These are phyloP conservation scores for Pythium plurisporium DNA, from an alignment of 352 stramenopile genomes.

Conservation along the genomic window DNA sequence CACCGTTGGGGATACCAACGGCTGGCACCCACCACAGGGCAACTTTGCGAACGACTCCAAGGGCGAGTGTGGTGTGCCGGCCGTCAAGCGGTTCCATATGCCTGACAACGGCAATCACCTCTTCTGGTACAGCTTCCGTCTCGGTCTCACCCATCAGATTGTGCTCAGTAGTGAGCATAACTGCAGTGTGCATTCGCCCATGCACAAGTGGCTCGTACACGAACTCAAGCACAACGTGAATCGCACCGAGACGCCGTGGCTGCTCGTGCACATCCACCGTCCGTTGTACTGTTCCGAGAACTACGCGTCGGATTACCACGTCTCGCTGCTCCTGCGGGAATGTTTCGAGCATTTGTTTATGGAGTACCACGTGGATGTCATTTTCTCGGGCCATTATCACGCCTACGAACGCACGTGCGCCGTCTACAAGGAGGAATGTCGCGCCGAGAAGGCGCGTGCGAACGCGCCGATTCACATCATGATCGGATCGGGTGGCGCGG, in stretches of 20 bases:
- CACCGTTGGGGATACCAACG: conserved; percentile 6
- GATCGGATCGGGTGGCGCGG: conserved; percentile 23
- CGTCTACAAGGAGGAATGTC: conserved; percentile 8
- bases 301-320: conserved; percentile 6
- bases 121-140: conserved; percentile 28
- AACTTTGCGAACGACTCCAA: conserved; percentile 22
- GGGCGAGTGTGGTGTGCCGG: conserved; percentile 72
- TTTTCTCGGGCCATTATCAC: conserved; percentile 29
- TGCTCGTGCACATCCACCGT: conserved; percentile 18
- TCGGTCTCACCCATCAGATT: conserved; percentile 20
- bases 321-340: conserved; percentile 13
- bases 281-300: conserved; percentile 22
- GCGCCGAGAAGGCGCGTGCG: not conserved
- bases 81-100: conserved; percentile 52
- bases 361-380: conserved; percentile 23
- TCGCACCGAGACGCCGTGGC: conserved; percentile 21
- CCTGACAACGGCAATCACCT: conserved; percentile 25
- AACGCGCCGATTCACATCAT: conserved; percentile 26
- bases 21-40: conserved; percentile 10
- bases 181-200: conserved; percentile 10
- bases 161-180: conserved; percentile 29
- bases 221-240: conserved; percentile 10
- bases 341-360: conserved; percentile 21
- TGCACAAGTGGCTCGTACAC: conserved; percentile 25
- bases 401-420: conserved; percentile 27